phyloP scores from a whole-genome alignment of 2,329 filamentous ascomycete genomes.

The Penicillium sp. region DNA sequence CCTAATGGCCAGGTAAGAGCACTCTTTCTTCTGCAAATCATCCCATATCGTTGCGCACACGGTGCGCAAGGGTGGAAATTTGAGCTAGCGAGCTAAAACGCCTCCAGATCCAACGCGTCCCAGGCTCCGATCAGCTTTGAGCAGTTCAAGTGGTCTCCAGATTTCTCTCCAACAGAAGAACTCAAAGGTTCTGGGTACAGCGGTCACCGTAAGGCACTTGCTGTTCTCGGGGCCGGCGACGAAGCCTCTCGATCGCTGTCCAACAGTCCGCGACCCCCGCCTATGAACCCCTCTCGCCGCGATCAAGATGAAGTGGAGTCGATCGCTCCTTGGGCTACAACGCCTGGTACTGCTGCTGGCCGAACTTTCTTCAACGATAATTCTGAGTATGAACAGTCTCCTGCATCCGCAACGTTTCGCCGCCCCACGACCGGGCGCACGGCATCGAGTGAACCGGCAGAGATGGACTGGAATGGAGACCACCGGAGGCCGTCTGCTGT shows the following conservation, averaged over 20 bases:
- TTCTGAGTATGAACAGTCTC: slow-evolving; percentile 44
- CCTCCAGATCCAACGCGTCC: slow-evolving; percentile 22
- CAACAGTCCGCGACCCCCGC: slow-evolving; percentile 22
- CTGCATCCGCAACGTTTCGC: slow-evolving; percentile 63
- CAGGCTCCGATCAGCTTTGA: slow-evolving; percentile 28
- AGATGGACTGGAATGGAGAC: slow-evolving; percentile 60
- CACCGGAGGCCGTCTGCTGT: slow-evolving; percentile 81
- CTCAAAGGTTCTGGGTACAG: slow-evolving; percentile 33
- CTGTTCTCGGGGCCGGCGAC: slow-evolving; percentile 30
- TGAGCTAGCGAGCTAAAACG: not conserved
- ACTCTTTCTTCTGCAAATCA: not conserved
- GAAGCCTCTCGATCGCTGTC: slow-evolving; percentile 20
- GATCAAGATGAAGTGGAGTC: slow-evolving; percentile 22
- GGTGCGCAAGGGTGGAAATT: not conserved
- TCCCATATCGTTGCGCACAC: not conserved
- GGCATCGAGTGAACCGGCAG: slow-evolving; percentile 57
- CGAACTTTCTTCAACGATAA: slow-evolving; percentile 38
- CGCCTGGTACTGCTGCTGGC: slow-evolving; percentile 25
- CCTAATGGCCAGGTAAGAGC: slow-evolving; percentile 33
- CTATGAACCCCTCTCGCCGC: slow-evolving; percentile 19
- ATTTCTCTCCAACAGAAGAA: slow-evolving; percentile 37
- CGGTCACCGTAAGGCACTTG: slow-evolving; percentile 35
- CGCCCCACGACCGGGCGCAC: slow-evolving; percentile 54
- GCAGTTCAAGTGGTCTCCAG: slow-evolving; percentile 35
- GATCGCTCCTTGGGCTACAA: slow-evolving; percentile 29